A percentile compares a stretch with the other conserved stretches of the same genome.
phyloP scores from a whole-genome alignment of 1,284 basidiomycete species.

The Ustilago loliicola region DNA sequence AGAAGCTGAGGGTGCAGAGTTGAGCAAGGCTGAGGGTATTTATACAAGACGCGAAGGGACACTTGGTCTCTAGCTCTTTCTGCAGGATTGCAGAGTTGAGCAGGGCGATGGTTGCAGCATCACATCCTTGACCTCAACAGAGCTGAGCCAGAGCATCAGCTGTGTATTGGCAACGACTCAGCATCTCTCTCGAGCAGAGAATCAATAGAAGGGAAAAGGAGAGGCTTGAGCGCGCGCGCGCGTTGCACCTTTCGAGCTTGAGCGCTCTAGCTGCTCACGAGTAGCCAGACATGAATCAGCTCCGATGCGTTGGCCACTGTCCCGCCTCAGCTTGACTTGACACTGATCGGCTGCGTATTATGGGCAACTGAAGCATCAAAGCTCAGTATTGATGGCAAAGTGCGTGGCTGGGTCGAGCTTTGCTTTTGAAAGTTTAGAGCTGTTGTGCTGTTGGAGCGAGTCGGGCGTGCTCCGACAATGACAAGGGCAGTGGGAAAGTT shows the following conservation, averaged over 20 bases:
- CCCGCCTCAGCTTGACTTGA: not conserved
- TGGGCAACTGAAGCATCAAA: too few relatives aligned
- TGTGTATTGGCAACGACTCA: not conserved
- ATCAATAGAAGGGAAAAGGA: not conserved
- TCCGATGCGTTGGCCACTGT: constrained; percentile 8
- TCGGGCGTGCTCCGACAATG: not conserved
- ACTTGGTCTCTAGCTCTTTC: not conserved
- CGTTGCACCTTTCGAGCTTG: not conserved
- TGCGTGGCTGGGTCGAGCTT: not conserved
- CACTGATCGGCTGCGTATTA: too few relatives aligned
- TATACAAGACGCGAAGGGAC: constrained; percentile 21
- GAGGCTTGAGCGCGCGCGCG: constrained; percentile 8
- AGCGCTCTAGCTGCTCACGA: not conserved
- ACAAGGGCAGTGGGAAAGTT: not conserved
- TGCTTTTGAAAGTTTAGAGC: not conserved
- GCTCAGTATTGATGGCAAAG: not conserved
- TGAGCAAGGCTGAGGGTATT: not conserved
- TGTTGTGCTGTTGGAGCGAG: not conserved
- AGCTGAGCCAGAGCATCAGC: not conserved
- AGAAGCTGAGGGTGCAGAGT: not conserved
- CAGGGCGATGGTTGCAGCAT: not conserved
- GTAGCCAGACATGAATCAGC: constrained; percentile 21
- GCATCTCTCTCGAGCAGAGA: not conserved
- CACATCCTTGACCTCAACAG: not conserved
- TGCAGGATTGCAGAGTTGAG: not conserved